Conservation (phyloP, 495 filamentous ascomycete genomes). For the Xylaria venustula region DNA sequence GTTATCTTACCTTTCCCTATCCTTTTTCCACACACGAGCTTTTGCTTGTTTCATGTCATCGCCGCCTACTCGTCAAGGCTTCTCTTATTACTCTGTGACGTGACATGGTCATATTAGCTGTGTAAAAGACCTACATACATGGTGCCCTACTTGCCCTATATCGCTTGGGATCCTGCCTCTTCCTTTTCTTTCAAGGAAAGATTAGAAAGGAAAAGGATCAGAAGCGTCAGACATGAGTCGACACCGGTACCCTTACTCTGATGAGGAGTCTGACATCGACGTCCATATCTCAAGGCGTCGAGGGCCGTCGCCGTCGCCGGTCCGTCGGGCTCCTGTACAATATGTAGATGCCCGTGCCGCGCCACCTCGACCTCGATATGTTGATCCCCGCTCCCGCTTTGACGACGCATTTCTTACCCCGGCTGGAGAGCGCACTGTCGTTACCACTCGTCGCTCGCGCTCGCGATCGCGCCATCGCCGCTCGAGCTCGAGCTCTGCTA, state of each 20-base stretch:
- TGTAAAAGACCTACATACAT: neutral
- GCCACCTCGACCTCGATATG: slow-evolving; percentile 30
- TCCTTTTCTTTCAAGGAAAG: neutral
- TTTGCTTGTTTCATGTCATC: neutral
- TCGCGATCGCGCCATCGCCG: slow-evolving; percentile 35
- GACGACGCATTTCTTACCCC: slow-evolving; percentile 30
- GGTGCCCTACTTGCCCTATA: neutral
- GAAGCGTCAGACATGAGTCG: slow-evolving; percentile 2
- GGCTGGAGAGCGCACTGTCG: slow-evolving; percentile 33
- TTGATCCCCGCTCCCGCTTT: slow-evolving; percentile 23
- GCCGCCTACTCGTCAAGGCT: neutral
- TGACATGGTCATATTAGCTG: neutral
- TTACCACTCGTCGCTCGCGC: slow-evolving; percentile 36
- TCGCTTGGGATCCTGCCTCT: neutral
- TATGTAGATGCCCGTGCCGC: slow-evolving; percentile 38
- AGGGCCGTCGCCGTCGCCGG: slow-evolving; percentile 23
- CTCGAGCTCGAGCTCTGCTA: slow-evolving; percentile 23
- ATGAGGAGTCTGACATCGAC: slow-evolving; percentile 44
- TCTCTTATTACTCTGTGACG: neutral
- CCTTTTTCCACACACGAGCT: neutral
- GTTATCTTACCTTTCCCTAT: neutral
- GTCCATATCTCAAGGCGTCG: slow-evolving; percentile 39
- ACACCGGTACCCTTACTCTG: slow-evolving; percentile 20
- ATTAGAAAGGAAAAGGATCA: no score
- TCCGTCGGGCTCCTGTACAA: slow-evolving; percentile 32